A percentile compares a stretch with the other conserved stretches of the same genome.
Evolutionary conservation across 768 basidiomycete genomes (phyloP).

Genomic region (Pleurotus platypus): DNA sequence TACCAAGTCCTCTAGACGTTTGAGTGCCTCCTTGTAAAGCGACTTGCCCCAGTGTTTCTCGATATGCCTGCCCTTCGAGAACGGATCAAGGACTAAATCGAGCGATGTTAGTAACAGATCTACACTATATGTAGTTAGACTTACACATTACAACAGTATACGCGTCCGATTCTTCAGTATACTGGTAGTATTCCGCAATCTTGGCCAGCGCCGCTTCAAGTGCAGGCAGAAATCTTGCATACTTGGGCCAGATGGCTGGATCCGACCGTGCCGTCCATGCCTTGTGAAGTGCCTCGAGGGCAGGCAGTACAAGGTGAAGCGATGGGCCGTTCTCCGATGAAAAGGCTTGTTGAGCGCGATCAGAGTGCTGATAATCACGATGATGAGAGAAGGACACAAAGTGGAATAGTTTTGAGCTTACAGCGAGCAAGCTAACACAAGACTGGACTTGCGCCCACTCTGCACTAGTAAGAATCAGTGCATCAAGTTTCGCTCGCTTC

Average conservation of each 20-base stretch:
- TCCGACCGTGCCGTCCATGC: constrained; percentile 17
- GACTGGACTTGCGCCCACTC: too few relatives aligned
- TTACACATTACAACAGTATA: constrained; percentile 27
- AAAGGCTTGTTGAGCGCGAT: too few relatives aligned
- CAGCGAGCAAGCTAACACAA: too few relatives aligned
- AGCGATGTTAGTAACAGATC: neutral
- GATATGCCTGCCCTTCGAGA: constrained; percentile 19
- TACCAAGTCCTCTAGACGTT: constrained; percentile 15
- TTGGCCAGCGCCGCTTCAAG: constrained; percentile 21
- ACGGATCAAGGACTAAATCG: constrained; percentile 20
- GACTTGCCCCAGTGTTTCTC: constrained; percentile 21
- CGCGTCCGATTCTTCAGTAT: constrained; percentile 21
- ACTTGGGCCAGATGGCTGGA: constrained; percentile 8
- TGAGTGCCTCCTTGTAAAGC: constrained; percentile 13
- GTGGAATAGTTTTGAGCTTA: too few relatives aligned
- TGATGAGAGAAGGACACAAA: too few relatives aligned
- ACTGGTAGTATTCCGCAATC: constrained; percentile 26
- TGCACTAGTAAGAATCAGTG: too few relatives aligned
- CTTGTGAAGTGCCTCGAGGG: constrained; percentile 26
- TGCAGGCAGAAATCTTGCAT: constrained; percentile 16
- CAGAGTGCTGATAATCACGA: too few relatives aligned
- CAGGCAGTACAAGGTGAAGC: constrained; percentile 26
- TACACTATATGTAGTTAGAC: neutral
- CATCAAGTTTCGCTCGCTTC: too few relatives aligned
- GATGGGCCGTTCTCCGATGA: constrained; percentile 22